phyloP scores from a whole-genome alignment of 2,329 filamentous ascomycete genomes.

The Atkinsonella hypoxylon region DNA sequence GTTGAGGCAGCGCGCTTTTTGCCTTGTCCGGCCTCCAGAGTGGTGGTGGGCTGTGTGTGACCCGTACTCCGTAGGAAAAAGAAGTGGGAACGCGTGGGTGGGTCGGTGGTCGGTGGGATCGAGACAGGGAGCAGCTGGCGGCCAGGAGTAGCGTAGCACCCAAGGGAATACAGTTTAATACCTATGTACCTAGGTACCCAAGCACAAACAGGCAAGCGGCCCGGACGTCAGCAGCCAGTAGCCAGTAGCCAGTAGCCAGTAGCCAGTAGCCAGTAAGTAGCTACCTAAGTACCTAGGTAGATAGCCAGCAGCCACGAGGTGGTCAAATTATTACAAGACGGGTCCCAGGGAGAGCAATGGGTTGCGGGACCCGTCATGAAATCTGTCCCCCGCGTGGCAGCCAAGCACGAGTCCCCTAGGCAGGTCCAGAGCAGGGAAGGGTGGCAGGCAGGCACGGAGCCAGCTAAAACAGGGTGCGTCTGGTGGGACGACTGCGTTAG shows the following conservation, averaged over 20 bases:
- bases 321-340: too few species aligned
- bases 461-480: neutral
- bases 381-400: too few species aligned
- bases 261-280: too few species aligned
- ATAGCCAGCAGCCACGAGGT: too few species aligned
- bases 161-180: too few species aligned
- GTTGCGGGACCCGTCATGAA: too few species aligned
- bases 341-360: too few species aligned
- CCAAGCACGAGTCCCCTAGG: too few species aligned
- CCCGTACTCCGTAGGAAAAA: neutral
- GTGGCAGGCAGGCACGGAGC: neutral
- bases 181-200: neutral
- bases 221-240: too few species aligned
- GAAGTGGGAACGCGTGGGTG: conserved; percentile 5
- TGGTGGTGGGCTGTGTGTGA: neutral
- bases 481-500: neutral
- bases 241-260: too few species aligned
- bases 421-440: too few species aligned
- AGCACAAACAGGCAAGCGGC: neutral
- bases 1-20: neutral
- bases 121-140: neutral
- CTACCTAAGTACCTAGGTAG: too few species aligned
- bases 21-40: neutral
- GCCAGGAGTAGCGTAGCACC: neutral
- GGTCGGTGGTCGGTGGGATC: conserved; percentile 5